A percentile compares a stretch with the other conserved stretches of the same genome.
Evolutionary conservation across 306 rosid genomes (phyloP).

Genomic region (Quercus berberidifolia): DNA sequence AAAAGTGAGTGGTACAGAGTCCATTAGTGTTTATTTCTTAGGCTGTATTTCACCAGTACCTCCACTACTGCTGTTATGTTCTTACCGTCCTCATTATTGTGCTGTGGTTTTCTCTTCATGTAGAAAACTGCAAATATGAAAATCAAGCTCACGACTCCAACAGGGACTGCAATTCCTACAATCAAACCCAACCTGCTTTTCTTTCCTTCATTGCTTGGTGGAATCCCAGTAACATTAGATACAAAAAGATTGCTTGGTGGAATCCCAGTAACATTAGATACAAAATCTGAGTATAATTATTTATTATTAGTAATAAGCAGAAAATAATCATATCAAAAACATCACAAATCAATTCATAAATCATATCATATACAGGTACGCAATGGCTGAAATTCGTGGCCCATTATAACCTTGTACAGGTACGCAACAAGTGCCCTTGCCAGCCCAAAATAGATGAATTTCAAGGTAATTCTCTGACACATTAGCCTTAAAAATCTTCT

Average conservation of each 20-base stretch:
- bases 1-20: too few relatives aligned
- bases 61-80: too few relatives aligned
- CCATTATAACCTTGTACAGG: slow-evolving; percentile 59
- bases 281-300: slow-evolving; percentile 44
- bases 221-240: slow-evolving; percentile 52
- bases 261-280: slow-evolving; percentile 49
- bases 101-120: slow-evolving; percentile 41
- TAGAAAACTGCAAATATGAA: slow-evolving; percentile 25
- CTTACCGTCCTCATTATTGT: slow-evolving; percentile 53
- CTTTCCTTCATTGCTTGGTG: slow-evolving; percentile 29
- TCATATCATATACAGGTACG: background rate
- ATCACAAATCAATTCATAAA: too few relatives aligned
- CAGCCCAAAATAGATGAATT: slow-evolving; percentile 84
- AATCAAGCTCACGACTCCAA: slow-evolving; percentile 39
- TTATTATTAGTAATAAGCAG: background rate
- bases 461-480: slow-evolving; percentile 61
- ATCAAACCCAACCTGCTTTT: slow-evolving; percentile 46
- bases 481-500: slow-evolving; percentile 22
- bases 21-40: too few relatives aligned
- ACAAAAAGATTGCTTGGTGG: slow-evolving; percentile 44
- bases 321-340: too few relatives aligned
- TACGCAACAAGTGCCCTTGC: slow-evolving; percentile 78
- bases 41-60: too few relatives aligned
- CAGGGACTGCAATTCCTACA: slow-evolving; percentile 57
- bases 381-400: slow-evolving; percentile 68